Conservation (phyloP, 345 rosid genomes). For the Eucalyptus albens region DNA sequence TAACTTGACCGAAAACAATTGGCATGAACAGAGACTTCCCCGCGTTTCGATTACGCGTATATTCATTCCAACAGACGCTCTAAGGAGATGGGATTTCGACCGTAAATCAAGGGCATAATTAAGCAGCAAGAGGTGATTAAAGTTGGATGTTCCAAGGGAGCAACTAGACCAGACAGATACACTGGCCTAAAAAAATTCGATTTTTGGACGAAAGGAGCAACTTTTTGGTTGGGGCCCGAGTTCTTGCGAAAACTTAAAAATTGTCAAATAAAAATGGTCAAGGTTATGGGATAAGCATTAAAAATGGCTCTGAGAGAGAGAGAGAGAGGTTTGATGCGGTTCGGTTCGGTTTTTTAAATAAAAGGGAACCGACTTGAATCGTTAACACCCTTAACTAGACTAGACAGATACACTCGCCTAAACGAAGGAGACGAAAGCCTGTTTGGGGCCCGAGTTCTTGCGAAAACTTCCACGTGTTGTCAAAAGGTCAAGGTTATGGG, state of each 20-base stretch:
- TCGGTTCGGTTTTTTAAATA: too few relatives aligned
- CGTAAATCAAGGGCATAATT: not conserved
- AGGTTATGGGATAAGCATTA: too few relatives aligned
- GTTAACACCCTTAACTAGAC: not conserved
- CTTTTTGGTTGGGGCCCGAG: too few relatives aligned
- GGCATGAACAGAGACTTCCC: not conserved
- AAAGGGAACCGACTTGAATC: accelerated
- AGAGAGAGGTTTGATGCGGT: too few relatives aligned
- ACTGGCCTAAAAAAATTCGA: too few relatives aligned
- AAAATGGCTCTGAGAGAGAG: too few relatives aligned
- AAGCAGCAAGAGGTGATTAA: not conserved
- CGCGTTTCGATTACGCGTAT: not conserved
- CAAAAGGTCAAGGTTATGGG: not conserved
- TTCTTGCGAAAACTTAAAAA: too few relatives aligned
- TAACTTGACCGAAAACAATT: too few relatives aligned
- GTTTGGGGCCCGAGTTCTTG: not conserved
- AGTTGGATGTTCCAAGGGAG: not conserved
- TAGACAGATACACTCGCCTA: not conserved
- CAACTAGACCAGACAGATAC: too few relatives aligned
- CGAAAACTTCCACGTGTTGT: not conserved
- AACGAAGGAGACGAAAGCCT: not conserved
- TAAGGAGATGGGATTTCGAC: not conserved
- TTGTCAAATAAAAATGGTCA: too few relatives aligned
- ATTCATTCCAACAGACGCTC: not conserved
- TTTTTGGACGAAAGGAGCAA: too few relatives aligned